These are phyloP conservation scores for Fusarium nisikadoi DNA, from an alignment of 2,329 filamentous ascomycete genomes.

Conservation along the genomic window DNA sequence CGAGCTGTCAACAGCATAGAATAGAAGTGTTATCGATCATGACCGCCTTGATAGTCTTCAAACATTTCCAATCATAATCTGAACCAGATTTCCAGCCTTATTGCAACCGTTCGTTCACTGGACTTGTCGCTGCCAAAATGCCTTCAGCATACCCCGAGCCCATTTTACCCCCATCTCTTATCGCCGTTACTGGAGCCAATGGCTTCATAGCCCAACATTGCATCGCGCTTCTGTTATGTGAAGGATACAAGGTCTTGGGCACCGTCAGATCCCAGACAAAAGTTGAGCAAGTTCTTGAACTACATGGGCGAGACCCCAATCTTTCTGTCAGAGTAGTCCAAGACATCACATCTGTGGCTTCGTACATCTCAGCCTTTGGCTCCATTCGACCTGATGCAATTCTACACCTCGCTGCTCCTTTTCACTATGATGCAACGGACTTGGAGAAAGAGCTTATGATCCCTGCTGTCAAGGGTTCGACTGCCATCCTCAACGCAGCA, in stretches of 20 bases:
- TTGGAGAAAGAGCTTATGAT: slow-evolving; percentile 11
- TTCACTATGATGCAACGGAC: not conserved
- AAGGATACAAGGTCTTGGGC: slow-evolving; percentile 1
- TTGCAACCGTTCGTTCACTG: not conserved
- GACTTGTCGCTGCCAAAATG: not conserved
- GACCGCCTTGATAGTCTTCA: not conserved
- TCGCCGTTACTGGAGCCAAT: slow-evolving; percentile 8
- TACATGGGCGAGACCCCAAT: not conserved
- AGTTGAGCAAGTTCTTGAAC: not conserved
- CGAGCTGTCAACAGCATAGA: not conserved
- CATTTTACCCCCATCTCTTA: not conserved
- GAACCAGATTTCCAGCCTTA: not conserved
- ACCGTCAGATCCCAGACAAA: slow-evolving; percentile 2
- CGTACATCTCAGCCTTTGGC: not conserved
- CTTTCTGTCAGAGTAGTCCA: slow-evolving; percentile 4
- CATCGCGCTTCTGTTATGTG: not conserved
- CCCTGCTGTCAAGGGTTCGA: slow-evolving; percentile 3
- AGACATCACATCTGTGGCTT: not conserved
- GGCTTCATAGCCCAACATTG: slow-evolving; percentile 18
- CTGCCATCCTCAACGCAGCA: not conserved
- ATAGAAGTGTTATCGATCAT: not conserved
- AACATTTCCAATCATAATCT: not conserved
- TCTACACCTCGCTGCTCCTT: slow-evolving; percentile 1
- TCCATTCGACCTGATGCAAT: slow-evolving; percentile 1
- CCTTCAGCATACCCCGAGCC: slow-evolving; percentile 3